Conservation (phyloP, 75 land plant genomes). For the Cryptomeria japonica region DNA sequence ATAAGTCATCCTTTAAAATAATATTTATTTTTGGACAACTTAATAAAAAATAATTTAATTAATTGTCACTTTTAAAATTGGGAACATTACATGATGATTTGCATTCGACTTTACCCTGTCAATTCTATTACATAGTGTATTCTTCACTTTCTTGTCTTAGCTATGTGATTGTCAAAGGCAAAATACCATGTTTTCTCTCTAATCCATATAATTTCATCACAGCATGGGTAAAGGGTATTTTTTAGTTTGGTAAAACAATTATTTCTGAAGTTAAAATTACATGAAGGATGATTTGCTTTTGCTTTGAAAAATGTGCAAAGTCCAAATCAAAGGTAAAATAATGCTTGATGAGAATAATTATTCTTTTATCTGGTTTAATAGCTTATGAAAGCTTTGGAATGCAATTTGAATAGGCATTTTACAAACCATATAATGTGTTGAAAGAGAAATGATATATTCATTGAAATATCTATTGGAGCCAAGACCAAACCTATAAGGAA, state of each 20-base stretch:
- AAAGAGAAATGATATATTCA: not conserved
- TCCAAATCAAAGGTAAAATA: not conserved
- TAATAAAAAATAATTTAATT: too few relatives aligned
- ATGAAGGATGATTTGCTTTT: not conserved
- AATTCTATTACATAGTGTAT: too few relatives aligned
- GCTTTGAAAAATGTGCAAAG: not conserved
- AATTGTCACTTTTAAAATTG: too few relatives aligned
- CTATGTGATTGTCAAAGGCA: too few relatives aligned
- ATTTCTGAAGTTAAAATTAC: not conserved
- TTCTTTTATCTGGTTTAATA: not conserved
- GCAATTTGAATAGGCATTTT: not conserved
- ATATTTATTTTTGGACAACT: too few relatives aligned
- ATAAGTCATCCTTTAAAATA: too few relatives aligned
- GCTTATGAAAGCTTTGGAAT: not conserved
- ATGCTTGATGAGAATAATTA: not conserved
- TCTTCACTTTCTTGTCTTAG: too few relatives aligned
- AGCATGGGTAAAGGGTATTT: not conserved
- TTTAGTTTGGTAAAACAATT: not conserved
- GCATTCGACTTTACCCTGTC: too few relatives aligned
- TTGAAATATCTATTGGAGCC: not conserved
- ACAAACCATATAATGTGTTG: not conserved
- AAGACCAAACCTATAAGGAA: not conserved
- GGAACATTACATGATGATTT: too few relatives aligned
- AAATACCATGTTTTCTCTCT: not conserved
- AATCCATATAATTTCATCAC: not conserved